Conservation (phyloP, 2,329 filamentous ascomycete species). For the Epichloe uncinata region DNA sequence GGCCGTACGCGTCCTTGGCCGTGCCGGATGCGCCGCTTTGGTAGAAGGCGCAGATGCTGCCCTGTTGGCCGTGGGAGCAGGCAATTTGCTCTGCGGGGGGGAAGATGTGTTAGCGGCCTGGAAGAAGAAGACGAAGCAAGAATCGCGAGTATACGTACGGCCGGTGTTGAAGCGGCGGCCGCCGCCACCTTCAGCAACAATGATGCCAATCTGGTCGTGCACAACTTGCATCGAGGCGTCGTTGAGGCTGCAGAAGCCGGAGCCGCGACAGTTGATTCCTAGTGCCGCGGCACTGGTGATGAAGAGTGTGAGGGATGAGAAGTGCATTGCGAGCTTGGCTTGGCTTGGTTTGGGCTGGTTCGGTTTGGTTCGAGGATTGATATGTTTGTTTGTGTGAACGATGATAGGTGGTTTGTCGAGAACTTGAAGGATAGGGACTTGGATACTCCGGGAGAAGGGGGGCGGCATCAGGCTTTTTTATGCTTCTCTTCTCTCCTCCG, state of each 20-base stretch:
- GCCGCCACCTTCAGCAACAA: slow-evolving; percentile 6
- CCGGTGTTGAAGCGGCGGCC: slow-evolving; percentile 3
- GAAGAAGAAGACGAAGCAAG: no score
- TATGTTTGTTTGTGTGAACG: neutral
- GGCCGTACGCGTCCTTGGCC: slow-evolving; percentile 6
- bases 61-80: slow-evolving; percentile 8
- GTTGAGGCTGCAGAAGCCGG: slow-evolving; percentile 7
- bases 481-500: neutral
- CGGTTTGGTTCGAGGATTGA: no score
- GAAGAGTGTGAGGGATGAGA: slow-evolving; percentile 2
- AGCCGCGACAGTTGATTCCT: slow-evolving; percentile 10
- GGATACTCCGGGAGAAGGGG: neutral
- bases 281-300: slow-evolving; percentile 4
- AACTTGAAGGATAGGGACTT: neutral
- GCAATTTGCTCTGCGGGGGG: slow-evolving; percentile 7
- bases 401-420: no score
- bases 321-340: neutral
- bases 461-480: neutral
- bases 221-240: slow-evolving; percentile 6
- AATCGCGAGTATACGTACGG: neutral
- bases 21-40: slow-evolving; percentile 9
- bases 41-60: slow-evolving; percentile 9
- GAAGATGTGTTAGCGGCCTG: no score
- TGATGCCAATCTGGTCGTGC: slow-evolving; percentile 5
- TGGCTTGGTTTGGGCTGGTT: no score